Base-by-base conservation (phyloP, 2,329 filamentous ascomycete species). In the Laburnicola sp. region DNA sequence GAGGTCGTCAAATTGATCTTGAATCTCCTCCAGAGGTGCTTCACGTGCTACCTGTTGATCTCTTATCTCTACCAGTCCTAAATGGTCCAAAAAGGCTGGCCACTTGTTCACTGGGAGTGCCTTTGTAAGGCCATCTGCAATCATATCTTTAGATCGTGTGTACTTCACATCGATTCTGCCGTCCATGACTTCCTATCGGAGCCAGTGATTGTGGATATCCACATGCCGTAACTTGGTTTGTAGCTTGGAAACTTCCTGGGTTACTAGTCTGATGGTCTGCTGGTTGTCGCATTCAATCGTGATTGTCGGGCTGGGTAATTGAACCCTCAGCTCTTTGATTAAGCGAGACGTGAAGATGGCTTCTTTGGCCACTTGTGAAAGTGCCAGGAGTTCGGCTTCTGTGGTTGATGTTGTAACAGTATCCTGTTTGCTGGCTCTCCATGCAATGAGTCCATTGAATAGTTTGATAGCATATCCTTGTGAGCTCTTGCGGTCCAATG, bases 381-480 rank as follows among this genome's bases (percentile, higher is more conserved):
- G n/a, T 21, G 51, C 23, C 1, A 53, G 40, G 2, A 56, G 35
- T 31, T 53, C 38, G 4, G 49, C 53, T 40, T 56, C 38, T 2
- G 42, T 56, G 10, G 31, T 56, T 31, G 27, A 56, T 5, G 43
- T 58, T 3, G 43, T 58, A 3, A 53, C 45, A 21, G 37, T 57
- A 31, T 54, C 46, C 45, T 57, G 31, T 28, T 52, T 52, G 16
- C 22, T 48, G 10, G 34, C 39, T 45, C 21, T 22, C 48, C n/a
- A 54, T 3, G 40, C 35, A 23, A 57, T 48, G 5, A 49, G 38
- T 28, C 47, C 40, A 11, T 39, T 26, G 32, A 55, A 55, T 27
- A 58, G 37, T 37, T 53, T 54, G 21, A 57, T 50, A 10, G 31
- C 32, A 27, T 51, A 57, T 26, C 48, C 50, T 41, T 57, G 16